Evolutionary conservation across 352 stramenopile genomes (phyloP), one percentile per base, ranked within the genome.

Genomic region (Lagenidium giganteum): DNA sequence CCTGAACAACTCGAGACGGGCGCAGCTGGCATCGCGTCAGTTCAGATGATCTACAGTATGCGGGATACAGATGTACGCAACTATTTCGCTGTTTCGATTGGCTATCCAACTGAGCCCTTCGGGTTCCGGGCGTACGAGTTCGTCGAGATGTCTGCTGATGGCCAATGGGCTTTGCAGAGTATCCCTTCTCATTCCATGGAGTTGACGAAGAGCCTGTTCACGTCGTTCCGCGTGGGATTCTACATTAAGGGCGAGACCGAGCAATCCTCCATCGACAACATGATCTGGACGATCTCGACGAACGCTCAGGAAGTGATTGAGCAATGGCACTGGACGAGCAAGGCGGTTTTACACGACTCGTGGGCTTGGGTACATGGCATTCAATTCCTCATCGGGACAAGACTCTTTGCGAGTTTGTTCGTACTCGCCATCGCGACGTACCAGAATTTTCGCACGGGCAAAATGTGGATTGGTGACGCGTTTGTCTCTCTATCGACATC

Each of bases 301-400:
- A n/a, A 37, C 2, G 12, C 52, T 4, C 8, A 40, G 5, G 14
- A 36, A 3, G 39, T 30, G 8, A 21, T 61, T 0, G 16, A 16
- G 9, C 39, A 32, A 1, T 55, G 33, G 39, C 25, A 30, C n/a
- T 55, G 39, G 44, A 9, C 25, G 0, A 42, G 21, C 23, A 42
- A 29, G 18, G 22, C 52, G 1, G 25, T 51, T 20, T 25, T 54
- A 3, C 32, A 55, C 12, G 52, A 61, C 23, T 51, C 52, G 8
- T 61, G 52, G 52, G 52, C 31, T 4, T 61, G 52, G 52, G 44
- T 55, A 0, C 52, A 55, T 17, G 40, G 30, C 12, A 18, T 61
- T 7, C 52, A 55, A 27, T 48, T 61, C 27, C 47, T 54, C 25
- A 55, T 61, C n/a, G 44, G 39, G 4, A 22, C 47, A 11, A 12